Conservation (phyloP, 2,329 filamentous ascomycete genomes). For the Phaeosphaeria sp. region DNA sequence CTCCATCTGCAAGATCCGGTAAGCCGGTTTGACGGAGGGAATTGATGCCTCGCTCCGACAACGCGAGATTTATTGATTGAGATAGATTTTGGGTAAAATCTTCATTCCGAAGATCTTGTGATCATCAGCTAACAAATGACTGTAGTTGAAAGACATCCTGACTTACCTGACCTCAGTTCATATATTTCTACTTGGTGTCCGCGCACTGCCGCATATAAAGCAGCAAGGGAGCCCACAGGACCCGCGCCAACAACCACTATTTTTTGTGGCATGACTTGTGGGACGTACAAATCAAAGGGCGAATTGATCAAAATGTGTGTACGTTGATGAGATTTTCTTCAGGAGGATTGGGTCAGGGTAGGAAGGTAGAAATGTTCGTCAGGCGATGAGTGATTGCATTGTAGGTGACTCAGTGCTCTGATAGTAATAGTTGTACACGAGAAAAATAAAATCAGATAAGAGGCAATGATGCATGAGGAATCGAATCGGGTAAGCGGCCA, state of each 20-base stretch:
- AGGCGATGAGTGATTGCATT: background rate
- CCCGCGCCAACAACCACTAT: constrained; percentile 88
- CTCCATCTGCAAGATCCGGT: constrained; percentile 71
- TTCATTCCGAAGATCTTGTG: constrained; percentile 81
- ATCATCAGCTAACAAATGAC: constrained; percentile 5
- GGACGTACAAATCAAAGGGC: background rate
- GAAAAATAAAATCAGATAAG: constrained; percentile 4
- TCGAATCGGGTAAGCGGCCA: constrained; percentile 24
- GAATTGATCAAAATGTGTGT: background rate
- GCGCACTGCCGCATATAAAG: constrained; percentile 86
- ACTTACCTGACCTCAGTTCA: constrained; percentile 85
- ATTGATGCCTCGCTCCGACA: constrained; percentile 93
- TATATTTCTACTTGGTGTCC: constrained; percentile 93
- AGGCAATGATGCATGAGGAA: constrained; percentile 22
- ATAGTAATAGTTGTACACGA: background rate
- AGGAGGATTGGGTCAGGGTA: background rate
- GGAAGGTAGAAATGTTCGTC: background rate
- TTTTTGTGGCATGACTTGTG: constrained; percentile 60
- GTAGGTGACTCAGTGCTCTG: background rate
- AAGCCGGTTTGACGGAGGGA: constrained; percentile 76
- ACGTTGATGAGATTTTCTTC: background rate
- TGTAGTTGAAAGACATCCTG: background rate
- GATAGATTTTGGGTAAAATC: constrained; percentile 90
- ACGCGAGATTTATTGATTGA: constrained; percentile 95
- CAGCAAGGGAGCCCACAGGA: constrained; percentile 89